Percentiles rank a stretch among this genome's conserved stretches.
Evolutionary conservation across 2,329 filamentous ascomycete genomes (phyloP).

Genomic region (Penicillium sp.): DNA sequence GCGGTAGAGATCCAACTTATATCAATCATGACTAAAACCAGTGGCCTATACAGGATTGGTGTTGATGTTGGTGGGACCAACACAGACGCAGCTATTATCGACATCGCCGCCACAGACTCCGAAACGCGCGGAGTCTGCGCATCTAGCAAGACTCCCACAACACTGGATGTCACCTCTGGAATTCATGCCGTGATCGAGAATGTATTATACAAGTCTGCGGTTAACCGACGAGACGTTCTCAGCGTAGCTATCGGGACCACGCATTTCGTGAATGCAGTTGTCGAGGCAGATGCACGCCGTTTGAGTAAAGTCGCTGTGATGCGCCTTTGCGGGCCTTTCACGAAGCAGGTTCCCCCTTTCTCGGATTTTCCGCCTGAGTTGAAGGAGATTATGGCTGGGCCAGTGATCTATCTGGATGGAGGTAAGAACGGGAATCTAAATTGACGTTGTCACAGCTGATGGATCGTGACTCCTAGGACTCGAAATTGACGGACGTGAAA

Average conservation of each 20-base stretch:
- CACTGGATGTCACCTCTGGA: neutral
- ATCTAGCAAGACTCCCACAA: neutral
- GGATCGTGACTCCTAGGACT: neutral
- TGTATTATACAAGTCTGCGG: neutral
- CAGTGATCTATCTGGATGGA: neutral
- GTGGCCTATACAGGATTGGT: neutral
- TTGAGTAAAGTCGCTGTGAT: neutral
- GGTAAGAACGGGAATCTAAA: neutral
- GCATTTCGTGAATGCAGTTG: neutral
- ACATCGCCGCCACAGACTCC: neutral
- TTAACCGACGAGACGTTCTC: neutral
- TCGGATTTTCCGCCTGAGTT: neutral
- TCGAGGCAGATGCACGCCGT: neutral
- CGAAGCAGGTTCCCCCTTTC: neutral
- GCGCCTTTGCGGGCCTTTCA: neutral
- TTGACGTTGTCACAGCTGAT: neutral
- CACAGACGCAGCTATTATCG: neutral
- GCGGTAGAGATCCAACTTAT: neutral
- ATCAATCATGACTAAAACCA: neutral
- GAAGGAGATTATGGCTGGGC: neutral
- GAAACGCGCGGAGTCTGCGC: neutral
- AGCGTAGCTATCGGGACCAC: neutral
- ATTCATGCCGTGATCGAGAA: neutral
- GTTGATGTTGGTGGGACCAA: neutral
- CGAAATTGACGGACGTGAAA: neutral